phyloP scores from a whole-genome alignment of 495 filamentous ascomycete species.

The Wilcoxina mikolae region DNA sequence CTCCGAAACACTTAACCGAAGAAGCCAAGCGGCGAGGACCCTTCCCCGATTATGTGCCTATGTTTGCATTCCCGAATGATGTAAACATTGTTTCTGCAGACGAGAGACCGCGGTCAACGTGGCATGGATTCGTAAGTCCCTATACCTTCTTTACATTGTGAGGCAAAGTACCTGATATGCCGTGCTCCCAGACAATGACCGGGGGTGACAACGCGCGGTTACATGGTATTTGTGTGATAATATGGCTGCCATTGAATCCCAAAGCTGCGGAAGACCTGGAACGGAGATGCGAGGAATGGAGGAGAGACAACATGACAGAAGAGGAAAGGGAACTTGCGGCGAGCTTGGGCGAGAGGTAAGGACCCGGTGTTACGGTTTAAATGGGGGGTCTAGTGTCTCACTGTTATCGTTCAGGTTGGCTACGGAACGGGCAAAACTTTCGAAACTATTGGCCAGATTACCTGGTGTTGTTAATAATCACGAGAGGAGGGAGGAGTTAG shows the following conservation, averaged over 20 bases:
- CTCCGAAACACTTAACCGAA: slow-evolving; percentile 63
- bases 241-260: slow-evolving; percentile 79
- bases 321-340: slow-evolving; percentile 89
- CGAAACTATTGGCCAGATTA: slow-evolving; percentile 67
- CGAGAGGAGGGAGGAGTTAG: slow-evolving; percentile 61
- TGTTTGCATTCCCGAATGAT: slow-evolving; percentile 98
- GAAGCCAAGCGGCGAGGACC: slow-evolving; percentile 65
- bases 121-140: slow-evolving; percentile 67
- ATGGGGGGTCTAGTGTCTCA: not conserved
- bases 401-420: slow-evolving; percentile 41
- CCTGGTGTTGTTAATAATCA: slow-evolving; percentile 68
- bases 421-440: slow-evolving; percentile 78
- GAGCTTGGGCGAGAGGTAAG: slow-evolving; percentile 65
- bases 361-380: not conserved
- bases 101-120: slow-evolving; percentile 80
- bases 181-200: slow-evolving; percentile 55
- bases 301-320: slow-evolving; percentile 85
- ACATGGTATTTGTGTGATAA: slow-evolving; percentile 78
- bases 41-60: slow-evolving; percentile 94
- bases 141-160: slow-evolving; percentile 4
- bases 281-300: slow-evolving; percentile 83
- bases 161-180: not conserved
- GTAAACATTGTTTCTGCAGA: slow-evolving; percentile 92
- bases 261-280: slow-evolving; percentile 77
- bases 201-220: slow-evolving; percentile 78